Base-by-base conservation (phyloP, 441 rosid species). In the Raphanus hybrid region DNA sequence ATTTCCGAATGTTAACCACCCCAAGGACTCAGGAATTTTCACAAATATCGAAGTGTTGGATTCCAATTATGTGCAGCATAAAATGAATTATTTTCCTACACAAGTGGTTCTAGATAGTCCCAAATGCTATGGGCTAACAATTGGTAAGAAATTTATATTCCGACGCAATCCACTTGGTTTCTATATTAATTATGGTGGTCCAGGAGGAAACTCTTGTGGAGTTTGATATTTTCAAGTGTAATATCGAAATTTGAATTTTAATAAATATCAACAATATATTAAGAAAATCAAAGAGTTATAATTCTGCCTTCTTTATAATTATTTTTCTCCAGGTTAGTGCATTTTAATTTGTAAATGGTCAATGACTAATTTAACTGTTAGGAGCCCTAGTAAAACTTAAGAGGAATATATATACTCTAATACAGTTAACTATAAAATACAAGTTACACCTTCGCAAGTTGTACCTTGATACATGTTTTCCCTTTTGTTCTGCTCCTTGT, bases 151-250 rank as follows among this genome's bases (percentile, higher is more conserved):
- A 48, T 1, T 3, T 3, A 14, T 6, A 23, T 48, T 43, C 1
- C 4, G 0, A 11, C 10, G 0, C 7, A 5, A n/a, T 29, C 3
- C 0, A 7, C 6, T 45, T 5, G 39, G 39, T 12, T 69, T 5
- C 16, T 16, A 5, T 34, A 32, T 69, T 0, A 68, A 29, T 15
- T 68, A 67, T 67, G 71, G 71, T 27, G 73, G 73, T 69, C 52
- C 64, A 0, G 72, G 73, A 34, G 50, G 63, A 32, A 9, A 32
- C 29, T 54, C 63, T 5, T 69, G 73, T 54, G 48, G 73, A 16
- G 8, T 54, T 32, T 69, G 16, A 69, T 0, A 34, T 54, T n/a
- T 65, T n/a, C 4, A 0, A 6, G 3, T 37, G 27, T 65, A 65
- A 37, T 64, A 10, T 14, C 15, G 9, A 27, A 62, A 62, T 8